phyloP scores from a whole-genome alignment of 768 basidiomycete genomes.

The Mycena indigotica region DNA sequence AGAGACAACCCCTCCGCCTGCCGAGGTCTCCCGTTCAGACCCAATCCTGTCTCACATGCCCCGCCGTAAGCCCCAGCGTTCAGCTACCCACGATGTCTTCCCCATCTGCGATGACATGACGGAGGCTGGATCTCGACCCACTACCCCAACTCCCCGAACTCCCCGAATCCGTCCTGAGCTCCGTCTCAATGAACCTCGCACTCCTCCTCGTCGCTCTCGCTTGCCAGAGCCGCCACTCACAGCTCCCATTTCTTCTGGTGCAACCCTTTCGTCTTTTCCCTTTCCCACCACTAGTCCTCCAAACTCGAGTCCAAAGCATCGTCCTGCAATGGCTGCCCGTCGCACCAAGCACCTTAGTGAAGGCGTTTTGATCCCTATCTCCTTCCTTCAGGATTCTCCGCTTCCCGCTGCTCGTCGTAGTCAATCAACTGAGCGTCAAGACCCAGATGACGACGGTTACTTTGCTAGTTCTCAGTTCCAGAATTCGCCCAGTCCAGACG shows the following conservation, averaged over 20 bases:
- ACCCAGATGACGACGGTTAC: conserved; percentile 42
- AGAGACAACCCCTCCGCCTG: conserved; percentile 16
- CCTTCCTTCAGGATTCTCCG: conserved; percentile 71
- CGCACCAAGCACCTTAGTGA: conserved; percentile 58
- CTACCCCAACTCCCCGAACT: conserved; percentile 54
- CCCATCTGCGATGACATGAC: conserved; percentile 76
- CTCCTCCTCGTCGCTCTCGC: conserved; percentile 15
- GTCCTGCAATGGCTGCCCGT: conserved; percentile 39
- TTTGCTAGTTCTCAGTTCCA: conserved; percentile 85
- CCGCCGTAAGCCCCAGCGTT: conserved; percentile 34
- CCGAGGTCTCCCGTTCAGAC: conserved; percentile 52
- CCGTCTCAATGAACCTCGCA: conserved; percentile 17
- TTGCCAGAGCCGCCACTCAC: conserved; percentile 50
- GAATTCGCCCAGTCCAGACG: conserved; percentile 84
- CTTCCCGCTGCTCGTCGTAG: conserved; percentile 38
- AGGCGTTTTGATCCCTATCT: conserved; percentile 59
- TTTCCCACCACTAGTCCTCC: conserved; percentile 33
- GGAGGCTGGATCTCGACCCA: conserved; percentile 41
- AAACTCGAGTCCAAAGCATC: conserved; percentile 19
- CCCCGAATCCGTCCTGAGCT: conserved; percentile 40
- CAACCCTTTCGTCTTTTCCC: conserved; percentile 37
- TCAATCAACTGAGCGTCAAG: conserved; percentile 26
- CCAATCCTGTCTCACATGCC: conserved; percentile 45
- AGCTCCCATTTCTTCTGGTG: conserved; percentile 46
- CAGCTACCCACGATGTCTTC: conserved; percentile 42